A percentile compares a stretch with the other conserved stretches of the same genome.
phyloP scores from a whole-genome alignment of 1,284 basidiomycete genomes.

The Papiliotrema terrestris region DNA sequence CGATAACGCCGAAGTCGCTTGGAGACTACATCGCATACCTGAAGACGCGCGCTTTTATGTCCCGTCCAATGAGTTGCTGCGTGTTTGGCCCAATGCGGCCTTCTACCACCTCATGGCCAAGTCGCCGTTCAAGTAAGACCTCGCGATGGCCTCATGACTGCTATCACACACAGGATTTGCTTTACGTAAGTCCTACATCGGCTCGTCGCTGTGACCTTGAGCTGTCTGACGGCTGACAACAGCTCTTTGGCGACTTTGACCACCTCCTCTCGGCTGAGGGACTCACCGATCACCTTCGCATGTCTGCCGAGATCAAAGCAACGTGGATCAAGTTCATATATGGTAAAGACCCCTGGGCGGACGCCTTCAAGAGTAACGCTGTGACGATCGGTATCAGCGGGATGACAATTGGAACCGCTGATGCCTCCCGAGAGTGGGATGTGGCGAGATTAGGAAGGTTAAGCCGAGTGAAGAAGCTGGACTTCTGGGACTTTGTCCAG shows the following conservation, averaged over 20 bases:
- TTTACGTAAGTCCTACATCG: conserved; percentile 6
- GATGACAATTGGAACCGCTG: background rate
- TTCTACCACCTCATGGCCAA: conserved; percentile 8
- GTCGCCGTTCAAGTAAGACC: conserved; percentile 4
- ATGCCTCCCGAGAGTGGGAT: background rate
- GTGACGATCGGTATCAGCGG: background rate
- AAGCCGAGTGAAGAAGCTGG: background rate
- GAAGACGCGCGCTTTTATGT: conserved; percentile 15
- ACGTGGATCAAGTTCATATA: conserved; percentile 9
- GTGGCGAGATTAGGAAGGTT: background rate
- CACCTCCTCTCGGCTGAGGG: background rate
- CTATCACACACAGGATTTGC: conserved; percentile 9
- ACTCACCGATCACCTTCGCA: background rate
- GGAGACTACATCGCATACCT: conserved; percentile 5
- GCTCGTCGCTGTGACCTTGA: background rate
- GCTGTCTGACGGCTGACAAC: too few species aligned
- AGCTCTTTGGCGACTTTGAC: conserved; percentile 16
- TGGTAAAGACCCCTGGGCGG: conserved; percentile 7
- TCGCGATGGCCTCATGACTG: conserved; percentile 5
- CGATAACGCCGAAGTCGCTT: background rate
- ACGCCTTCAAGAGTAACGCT: background rate
- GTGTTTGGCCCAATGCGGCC: conserved; percentile 5
- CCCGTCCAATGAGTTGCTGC: conserved; percentile 2
- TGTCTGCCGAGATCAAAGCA: conserved; percentile 2
- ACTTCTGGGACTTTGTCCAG: background rate